These are phyloP conservation scores for Penicillium cinerascens DNA, from an alignment of 495 filamentous ascomycete species.

Conservation along the genomic window DNA sequence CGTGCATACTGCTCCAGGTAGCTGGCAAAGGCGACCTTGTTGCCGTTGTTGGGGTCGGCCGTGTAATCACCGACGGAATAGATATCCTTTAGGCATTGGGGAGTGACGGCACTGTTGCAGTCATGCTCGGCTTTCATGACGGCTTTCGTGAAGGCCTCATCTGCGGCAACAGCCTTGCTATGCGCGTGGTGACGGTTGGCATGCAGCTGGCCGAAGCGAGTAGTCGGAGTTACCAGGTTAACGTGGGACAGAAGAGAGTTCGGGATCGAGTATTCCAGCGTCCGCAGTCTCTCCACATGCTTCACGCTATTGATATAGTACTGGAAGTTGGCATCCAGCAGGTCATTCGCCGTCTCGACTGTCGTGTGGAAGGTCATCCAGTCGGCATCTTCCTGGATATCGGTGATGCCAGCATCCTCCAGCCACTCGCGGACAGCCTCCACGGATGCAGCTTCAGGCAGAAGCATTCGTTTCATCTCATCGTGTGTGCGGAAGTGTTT, in stretches of 20 bases:
- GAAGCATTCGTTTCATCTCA: constrained; percentile 51
- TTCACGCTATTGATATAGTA: constrained; percentile 45
- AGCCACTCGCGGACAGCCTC: constrained; percentile 50
- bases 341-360: constrained; percentile 48
- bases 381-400: constrained; percentile 54
- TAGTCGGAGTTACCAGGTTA: constrained; percentile 55
- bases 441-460: constrained; percentile 43
- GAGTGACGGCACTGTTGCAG: constrained; percentile 51
- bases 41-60: constrained; percentile 31
- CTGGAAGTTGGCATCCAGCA: constrained; percentile 56
- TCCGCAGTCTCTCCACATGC: constrained; percentile 49
- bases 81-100: constrained; percentile 55
- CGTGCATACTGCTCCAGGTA: constrained; percentile 67
- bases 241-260: constrained; percentile 43
- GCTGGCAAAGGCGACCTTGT: constrained; percentile 60
- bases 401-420: constrained; percentile 37
- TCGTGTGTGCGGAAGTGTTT: constrained; percentile 55
- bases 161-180: constrained; percentile 22
- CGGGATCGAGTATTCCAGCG: constrained; percentile 59
- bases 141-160: constrained; percentile 19
- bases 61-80: constrained; percentile 58
- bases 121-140: constrained; percentile 20
- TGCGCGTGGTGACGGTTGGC: constrained; percentile 33
- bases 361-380: constrained; percentile 58
- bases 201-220: constrained; percentile 49